These are phyloP conservation scores for Diutina mesorugosa DNA, from an alignment of 1,139 yeast species.

Conservation along the genomic window DNA sequence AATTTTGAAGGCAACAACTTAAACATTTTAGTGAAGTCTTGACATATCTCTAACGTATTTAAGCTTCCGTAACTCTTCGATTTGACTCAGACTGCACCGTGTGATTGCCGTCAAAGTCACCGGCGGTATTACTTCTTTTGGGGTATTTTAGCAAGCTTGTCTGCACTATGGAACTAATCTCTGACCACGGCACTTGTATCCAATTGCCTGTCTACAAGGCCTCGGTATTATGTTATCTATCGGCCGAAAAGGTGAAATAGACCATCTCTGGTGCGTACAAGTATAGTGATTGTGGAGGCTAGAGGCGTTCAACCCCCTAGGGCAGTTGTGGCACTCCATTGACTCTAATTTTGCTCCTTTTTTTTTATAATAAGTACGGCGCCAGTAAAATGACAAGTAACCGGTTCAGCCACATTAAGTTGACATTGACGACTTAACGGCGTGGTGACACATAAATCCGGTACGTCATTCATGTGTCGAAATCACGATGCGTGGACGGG, in stretches of 20 bases:
- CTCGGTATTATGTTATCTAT: neutral
- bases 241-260: neutral
- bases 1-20: too few relatives aligned
- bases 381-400: neutral
- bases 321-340: neutral
- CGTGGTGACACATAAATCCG: neutral
- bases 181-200: neutral
- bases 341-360: neutral
- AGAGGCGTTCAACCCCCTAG: neutral
- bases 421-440: neutral
- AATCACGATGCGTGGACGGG: neutral
- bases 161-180: neutral
- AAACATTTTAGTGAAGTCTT: too few relatives aligned
- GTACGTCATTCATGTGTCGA: neutral
- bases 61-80: neutral
- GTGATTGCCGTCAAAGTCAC: neutral
- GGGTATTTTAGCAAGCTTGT: neutral
- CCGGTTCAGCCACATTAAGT: neutral
- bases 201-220: neutral
- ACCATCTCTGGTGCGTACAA: neutral
- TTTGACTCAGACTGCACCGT: neutral
- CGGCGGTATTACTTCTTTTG: neutral
- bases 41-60: too few relatives aligned
- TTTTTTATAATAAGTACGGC: neutral
- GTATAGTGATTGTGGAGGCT: neutral